Evolutionary conservation across 1,284 basidiomycete species (phyloP), one percentile per base, ranked within the genome.

Genomic region (Rhodotorula sp.): DNA sequence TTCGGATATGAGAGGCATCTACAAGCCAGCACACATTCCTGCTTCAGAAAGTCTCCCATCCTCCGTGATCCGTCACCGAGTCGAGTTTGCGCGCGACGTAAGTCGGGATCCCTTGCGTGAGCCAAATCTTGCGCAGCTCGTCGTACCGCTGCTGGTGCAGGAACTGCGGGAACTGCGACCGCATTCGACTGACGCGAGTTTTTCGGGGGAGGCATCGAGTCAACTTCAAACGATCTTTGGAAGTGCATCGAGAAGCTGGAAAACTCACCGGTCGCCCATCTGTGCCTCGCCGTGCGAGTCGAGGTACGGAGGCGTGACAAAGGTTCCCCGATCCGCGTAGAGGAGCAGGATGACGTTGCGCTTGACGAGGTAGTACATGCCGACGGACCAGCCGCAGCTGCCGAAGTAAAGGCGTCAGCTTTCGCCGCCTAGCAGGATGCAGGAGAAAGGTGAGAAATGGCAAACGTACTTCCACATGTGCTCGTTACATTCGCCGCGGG

Each of bases 241-340:
- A 10, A 38, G 34, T n/a, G n/a, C 10, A 26, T 23, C 7, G 43
- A 55, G 54, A 8, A 64, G 28, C 57, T 7, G 50, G 60, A 6
- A 58, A 62, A 79, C 86, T 79, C 80, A 93, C 91, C 93, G 87
- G 87, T 97, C 91, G 1, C 91, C 92, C 23, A 91, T 85, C 80
- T 99, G 97, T 6, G 93, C 87, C 80, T 99, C 95, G 0, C 97
- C 97, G 75, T 99, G 95, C 6, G 88, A 87, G 77, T 99, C 97
- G 56, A 99, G 85, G 79, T 97, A 99, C 0, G 97, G 95, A 59
- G 94, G 92, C 31, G 88, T 87, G 2, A 87, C 86, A 81, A 97
- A 98, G 5, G 91, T 88, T 15, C 95, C 97, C 67, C 90, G 93
- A 70, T 89, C 89, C 43, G 90, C 89, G 78, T 94, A 95, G 7